phyloP scores from a whole-genome alignment of 2,329 filamentous ascomycete genomes.

The Fusarium sp. region DNA sequence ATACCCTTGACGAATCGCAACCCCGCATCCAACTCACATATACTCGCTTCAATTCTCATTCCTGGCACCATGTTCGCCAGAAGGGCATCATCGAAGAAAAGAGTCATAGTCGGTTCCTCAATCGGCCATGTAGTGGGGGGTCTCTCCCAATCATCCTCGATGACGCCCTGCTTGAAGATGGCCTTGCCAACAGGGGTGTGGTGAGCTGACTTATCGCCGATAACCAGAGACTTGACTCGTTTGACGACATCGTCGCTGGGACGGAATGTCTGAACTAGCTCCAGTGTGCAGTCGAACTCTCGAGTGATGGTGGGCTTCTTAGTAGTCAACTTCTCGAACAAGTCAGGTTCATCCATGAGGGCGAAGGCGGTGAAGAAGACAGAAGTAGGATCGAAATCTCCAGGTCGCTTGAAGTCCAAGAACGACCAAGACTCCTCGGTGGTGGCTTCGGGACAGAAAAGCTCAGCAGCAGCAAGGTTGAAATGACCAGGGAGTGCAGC shows the following conservation, averaged over 20 bases:
- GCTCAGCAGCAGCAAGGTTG: constrained; percentile 77
- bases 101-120: constrained; percentile 49
- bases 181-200: constrained; percentile 59
- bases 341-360: constrained; percentile 50
- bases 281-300: constrained; percentile 66
- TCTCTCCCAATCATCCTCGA: constrained; percentile 62
- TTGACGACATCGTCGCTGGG: constrained; percentile 56
- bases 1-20: constrained; percentile 73
- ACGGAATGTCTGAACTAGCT: constrained; percentile 65
- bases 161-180: constrained; percentile 55
- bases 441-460: constrained; percentile 63
- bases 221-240: constrained; percentile 57
- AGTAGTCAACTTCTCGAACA: constrained; percentile 46
- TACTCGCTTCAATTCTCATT: constrained; percentile 67
- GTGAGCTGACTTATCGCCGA: constrained; percentile 47
- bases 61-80: constrained; percentile 68
- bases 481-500: constrained; percentile 77
- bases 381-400: constrained; percentile 55
- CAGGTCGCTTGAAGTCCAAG: constrained; percentile 47
- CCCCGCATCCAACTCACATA: constrained; percentile 70
- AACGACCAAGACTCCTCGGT: constrained; percentile 47
- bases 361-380: constrained; percentile 59
- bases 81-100: constrained; percentile 74
- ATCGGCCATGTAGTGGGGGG: constrained; percentile 32
- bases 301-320: constrained; percentile 51